Base-by-base conservation (phyloP, 75 land plant genomes). In the Cunninghamia lanceolata region DNA sequence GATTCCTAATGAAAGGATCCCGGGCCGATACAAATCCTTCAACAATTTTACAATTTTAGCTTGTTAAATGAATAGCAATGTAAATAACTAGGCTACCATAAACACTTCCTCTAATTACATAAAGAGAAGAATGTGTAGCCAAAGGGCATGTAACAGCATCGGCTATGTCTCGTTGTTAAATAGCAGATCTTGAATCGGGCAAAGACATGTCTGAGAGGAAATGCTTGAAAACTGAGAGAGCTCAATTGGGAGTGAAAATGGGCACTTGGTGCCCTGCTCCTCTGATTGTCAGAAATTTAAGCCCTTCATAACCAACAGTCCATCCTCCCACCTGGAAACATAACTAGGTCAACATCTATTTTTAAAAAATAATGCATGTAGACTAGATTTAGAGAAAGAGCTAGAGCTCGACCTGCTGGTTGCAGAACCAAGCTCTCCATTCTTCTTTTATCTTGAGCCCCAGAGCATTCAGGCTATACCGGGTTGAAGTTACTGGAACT, bases 251-350 rank as follows among this genome's bases (percentile, higher is more conserved):
- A 35, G 83, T 79, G 59, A 77, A 70, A 19, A 88, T 4, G 1
- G 98, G 96, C 43, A 96, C 98, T 47, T 89, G 92, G 89, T 96
- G 98, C 1, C 98, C 98, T 53, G 96, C 98, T 53, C 94, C 96
- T 88, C 95, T 87, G 66, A 96, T 85, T 19, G 98, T 95, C 66
- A 89, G 91, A 86, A 93, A 96, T 34, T 91, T 92, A 0, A 96
- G 89, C 4, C 93, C 94, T 45, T 88, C 70, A 39, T 93, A 96
- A n/a, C 87, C 91, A 83, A 93, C 90, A 38, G 85, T 68, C 94
- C 96, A 94, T 0, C 98, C 96, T 85, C 92, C 93, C 15, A 93
- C 96, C 83, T 82, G 83, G 11, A 45, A 28, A 2, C 38, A 52
- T 11, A 4, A 17, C 82, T n/a, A 43, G 2, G 32, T 80, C 28